These are phyloP conservation scores for Syzygium grande DNA, from an alignment of 345 rosid species.

Conservation along the genomic window DNA sequence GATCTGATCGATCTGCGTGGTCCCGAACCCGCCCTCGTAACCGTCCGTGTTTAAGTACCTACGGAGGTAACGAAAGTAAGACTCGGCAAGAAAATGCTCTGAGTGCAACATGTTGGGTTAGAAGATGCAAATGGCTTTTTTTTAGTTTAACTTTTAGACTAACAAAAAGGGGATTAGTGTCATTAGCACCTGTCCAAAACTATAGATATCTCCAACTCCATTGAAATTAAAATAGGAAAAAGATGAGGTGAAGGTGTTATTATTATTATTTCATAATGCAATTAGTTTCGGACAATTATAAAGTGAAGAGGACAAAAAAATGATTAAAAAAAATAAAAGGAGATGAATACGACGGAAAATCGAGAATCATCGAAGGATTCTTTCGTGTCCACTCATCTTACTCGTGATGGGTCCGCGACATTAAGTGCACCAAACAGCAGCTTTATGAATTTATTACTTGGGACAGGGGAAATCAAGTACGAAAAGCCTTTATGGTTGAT, in stretches of 20 bases:
- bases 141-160: background rate
- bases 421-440: background rate
- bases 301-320: background rate
- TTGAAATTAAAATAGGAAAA: background rate
- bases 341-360: background rate
- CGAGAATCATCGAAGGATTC: background rate
- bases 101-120: too few species aligned
- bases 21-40: constrained; percentile 7
- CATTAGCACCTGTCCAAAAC: background rate
- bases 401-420: background rate
- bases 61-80: background rate
- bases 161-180: background rate
- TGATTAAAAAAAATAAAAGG: background rate
- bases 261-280: background rate
- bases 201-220: background rate
- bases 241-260: background rate
- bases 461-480: background rate
- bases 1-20: background rate
- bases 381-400: background rate
- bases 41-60: constrained; percentile 1
- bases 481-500: background rate
- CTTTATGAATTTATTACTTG: background rate
- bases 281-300: background rate
- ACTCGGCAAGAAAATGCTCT: background rate
- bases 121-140: too few species aligned